These are phyloP conservation scores for Cladorrhinum sp. DNA, from an alignment of 2,329 filamentous ascomycete species.

Conservation along the genomic window DNA sequence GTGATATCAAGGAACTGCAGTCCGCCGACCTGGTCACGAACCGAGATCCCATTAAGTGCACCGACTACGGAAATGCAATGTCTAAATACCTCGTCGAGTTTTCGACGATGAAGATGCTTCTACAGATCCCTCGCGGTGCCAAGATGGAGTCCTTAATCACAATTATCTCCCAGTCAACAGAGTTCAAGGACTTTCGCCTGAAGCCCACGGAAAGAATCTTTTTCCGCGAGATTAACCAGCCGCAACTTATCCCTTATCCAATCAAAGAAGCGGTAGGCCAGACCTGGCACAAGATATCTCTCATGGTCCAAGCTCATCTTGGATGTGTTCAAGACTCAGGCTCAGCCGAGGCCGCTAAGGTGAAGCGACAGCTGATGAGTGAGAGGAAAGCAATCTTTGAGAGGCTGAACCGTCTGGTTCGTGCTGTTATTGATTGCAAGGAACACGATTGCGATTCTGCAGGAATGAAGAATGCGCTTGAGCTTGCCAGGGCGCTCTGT, in stretches of 20 bases:
- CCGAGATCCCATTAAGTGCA: constrained; percentile 54
- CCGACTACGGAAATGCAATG: constrained; percentile 76
- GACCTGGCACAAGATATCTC: constrained; percentile 70
- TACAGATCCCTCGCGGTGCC: constrained; percentile 59
- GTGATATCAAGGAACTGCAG: constrained; percentile 63
- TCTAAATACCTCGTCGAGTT: constrained; percentile 78
- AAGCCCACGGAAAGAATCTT: constrained; percentile 65
- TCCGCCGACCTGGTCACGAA: constrained; percentile 55
- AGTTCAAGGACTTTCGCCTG: constrained; percentile 71
- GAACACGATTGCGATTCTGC: constrained; percentile 58
- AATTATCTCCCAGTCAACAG: constrained; percentile 62
- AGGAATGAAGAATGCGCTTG: constrained; percentile 66
- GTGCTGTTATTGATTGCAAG: constrained; percentile 75
- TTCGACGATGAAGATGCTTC: constrained; percentile 71
- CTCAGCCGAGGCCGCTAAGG: constrained; percentile 47
- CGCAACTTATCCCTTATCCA: constrained; percentile 64
- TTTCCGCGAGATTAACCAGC: constrained; percentile 71
- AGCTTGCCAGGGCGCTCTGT: constrained; percentile 72
- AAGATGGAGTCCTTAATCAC: constrained; percentile 66
- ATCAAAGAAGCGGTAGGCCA: constrained; percentile 65
- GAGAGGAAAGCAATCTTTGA: constrained; percentile 66
- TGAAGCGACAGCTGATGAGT: constrained; percentile 54
- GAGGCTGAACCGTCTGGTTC: constrained; percentile 65
- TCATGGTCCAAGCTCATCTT: constrained; percentile 74
- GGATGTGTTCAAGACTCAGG: constrained; percentile 61